Conservation (phyloP, 2,329 filamentous ascomycete genomes). For the Hypocrella siamensis region DNA sequence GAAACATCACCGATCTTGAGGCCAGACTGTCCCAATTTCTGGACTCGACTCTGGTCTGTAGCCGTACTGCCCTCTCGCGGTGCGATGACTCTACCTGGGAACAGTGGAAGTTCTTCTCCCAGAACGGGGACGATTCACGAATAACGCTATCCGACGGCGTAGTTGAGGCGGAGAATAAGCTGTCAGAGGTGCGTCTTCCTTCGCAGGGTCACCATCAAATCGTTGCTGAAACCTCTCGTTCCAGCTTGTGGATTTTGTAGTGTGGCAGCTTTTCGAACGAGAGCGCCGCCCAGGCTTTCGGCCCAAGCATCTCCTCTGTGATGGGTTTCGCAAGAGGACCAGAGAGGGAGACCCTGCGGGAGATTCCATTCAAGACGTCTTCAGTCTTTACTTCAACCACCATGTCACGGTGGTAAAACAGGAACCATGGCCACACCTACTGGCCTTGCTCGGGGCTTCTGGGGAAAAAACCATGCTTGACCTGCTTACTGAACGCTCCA, state of each 20-base stretch:
- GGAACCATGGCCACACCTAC: conserved; percentile 58
- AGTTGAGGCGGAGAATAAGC: conserved; percentile 31
- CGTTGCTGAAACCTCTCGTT: neutral
- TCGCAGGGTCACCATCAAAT: too few relatives aligned
- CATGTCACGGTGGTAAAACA: conserved; percentile 54
- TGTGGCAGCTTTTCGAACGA: conserved; percentile 62
- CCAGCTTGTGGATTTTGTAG: conserved; percentile 60
- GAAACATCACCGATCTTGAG: conserved; percentile 16
- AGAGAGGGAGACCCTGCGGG: conserved; percentile 12
- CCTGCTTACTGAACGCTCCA: conserved; percentile 58
- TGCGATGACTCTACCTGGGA: conserved; percentile 27
- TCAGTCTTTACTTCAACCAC: conserved; percentile 48
- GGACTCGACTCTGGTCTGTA: conserved; percentile 54
- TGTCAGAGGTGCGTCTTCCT: conserved; percentile 42
- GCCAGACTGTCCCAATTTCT: conserved; percentile 39
- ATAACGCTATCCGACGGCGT: conserved; percentile 34
- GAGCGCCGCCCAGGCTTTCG: conserved; percentile 26
- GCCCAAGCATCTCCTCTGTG: conserved; percentile 64
- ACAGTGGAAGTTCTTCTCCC: conserved; percentile 46
- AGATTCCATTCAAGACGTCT: conserved; percentile 48
- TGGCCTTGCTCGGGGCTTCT: conserved; percentile 56
- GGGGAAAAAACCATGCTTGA: conserved; percentile 67
- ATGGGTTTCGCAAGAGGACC: conserved; percentile 53
- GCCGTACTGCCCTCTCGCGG: conserved; percentile 13
- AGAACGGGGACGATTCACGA: conserved; percentile 42